A percentile compares a stretch with the other conserved stretches of the same genome.
These are phyloP conservation scores for Gossypium davidsonii DNA, from an alignment of 441 rosid genomes.

Conservation along the genomic window DNA sequence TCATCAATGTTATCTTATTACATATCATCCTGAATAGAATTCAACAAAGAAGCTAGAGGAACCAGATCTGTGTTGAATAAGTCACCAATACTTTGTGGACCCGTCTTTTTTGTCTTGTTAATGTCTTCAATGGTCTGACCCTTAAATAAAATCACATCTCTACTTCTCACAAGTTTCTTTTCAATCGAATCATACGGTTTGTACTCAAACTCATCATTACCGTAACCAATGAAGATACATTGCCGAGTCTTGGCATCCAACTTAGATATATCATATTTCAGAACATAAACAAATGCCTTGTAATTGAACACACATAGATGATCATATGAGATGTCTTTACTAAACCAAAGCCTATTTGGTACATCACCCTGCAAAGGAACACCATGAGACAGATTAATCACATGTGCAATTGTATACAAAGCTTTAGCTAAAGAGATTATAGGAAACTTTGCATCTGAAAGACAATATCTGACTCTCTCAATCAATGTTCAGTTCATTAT, in stretches of 20 bases:
- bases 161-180: background rate
- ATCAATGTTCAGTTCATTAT: no score
- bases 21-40: background rate
- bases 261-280: background rate
- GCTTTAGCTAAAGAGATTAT: no score
- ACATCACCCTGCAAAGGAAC: background rate
- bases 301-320: no score
- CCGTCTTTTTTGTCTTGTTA: background rate
- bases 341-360: background rate
- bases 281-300: background rate
- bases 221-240: background rate
- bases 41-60: background rate
- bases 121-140: background rate
- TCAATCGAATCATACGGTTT: no score
- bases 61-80: no score
- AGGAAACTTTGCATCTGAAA: no score
- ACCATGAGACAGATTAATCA: no score
- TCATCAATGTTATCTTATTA: no score
- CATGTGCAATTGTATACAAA: no score
- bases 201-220: background rate
- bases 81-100: background rate
- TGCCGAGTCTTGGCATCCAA: no score
- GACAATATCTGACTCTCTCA: background rate
- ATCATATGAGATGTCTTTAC: background rate
- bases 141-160: no score